These are phyloP conservation scores for Craterostigma plantagineum DNA, from an alignment of 257 asterid genomes.

Conservation along the genomic window DNA sequence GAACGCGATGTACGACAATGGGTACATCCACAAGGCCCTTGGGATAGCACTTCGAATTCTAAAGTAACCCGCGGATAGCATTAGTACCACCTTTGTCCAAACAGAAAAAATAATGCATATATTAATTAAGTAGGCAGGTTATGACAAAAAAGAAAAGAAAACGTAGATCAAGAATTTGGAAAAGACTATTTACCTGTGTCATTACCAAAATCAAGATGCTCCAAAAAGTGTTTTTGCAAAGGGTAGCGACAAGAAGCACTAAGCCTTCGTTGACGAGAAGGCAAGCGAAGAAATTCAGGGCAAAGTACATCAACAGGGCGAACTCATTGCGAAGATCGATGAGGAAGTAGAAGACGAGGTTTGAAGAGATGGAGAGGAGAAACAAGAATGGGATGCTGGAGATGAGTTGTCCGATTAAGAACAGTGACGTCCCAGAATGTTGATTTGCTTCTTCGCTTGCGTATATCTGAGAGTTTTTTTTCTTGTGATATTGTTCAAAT, in stretches of 20 bases:
- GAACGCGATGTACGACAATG: conserved; percentile 70
- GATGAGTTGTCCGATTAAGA: conserved; percentile 68
- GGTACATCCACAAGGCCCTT: conserved; percentile 78
- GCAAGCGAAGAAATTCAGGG: conserved; percentile 67
- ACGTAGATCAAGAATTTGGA: not conserved
- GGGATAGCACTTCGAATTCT: conserved; percentile 78
- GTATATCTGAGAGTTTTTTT: conserved; percentile 44
- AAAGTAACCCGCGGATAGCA: conserved; percentile 90
- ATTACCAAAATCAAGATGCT: conserved; percentile 48
- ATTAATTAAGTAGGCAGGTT: not conserved
- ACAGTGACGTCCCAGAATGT: conserved; percentile 78
- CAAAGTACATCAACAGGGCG: conserved; percentile 70
- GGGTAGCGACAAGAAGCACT: conserved; percentile 45
- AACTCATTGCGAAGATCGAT: conserved; percentile 70
- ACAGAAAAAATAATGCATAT: not conserved
- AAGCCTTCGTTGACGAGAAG: conserved; percentile 85
- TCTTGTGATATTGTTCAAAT: not conserved
- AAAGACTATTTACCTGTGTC: conserved; percentile 46
- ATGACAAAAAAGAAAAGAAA: not conserved
- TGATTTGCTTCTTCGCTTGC: conserved; percentile 65
- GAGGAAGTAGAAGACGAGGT: conserved; percentile 84
- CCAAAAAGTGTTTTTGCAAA: conserved; percentile 60
- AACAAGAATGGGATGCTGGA: conserved; percentile 87
- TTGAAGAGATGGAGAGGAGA: conserved; percentile 81
- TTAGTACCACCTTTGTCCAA: conserved; percentile 50